Evolutionary conservation across 2,329 filamentous ascomycete genomes (phyloP).

Genomic region (Mariannaea elegans): DNA sequence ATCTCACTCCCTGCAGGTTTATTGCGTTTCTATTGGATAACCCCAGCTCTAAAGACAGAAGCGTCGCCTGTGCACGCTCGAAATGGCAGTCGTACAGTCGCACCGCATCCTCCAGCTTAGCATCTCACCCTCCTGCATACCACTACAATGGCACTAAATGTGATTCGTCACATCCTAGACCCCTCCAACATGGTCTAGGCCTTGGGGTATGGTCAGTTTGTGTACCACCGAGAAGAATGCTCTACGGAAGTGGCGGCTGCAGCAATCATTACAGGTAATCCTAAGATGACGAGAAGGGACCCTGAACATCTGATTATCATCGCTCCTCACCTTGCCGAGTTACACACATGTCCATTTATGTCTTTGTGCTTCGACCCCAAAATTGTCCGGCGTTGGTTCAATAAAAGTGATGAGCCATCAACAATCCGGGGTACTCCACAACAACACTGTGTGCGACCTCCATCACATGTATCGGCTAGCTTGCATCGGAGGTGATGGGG

Average conservation of each 20-base stretch:
- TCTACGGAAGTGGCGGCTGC: conserved; percentile 14
- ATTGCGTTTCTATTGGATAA: neutral
- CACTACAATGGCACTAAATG: conserved; percentile 27
- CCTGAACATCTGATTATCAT: neutral
- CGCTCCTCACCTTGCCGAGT: neutral
- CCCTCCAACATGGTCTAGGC: conserved; percentile 16
- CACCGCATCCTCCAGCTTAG: conserved; percentile 22
- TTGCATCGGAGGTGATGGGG: neutral
- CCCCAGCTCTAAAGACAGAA: conserved; percentile 2
- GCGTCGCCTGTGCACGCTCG: conserved; percentile 6
- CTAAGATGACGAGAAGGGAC: neutral
- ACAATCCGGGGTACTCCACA: conserved; percentile 4
- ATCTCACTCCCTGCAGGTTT: conserved; percentile 12
- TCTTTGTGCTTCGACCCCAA: neutral
- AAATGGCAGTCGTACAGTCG: conserved; percentile 20
- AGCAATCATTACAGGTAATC: conserved; percentile 7
- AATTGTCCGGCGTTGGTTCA: neutral
- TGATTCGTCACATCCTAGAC: conserved; percentile 35
- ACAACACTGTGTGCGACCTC: neutral
- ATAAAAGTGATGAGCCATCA: neutral
- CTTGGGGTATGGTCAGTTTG: conserved; percentile 9
- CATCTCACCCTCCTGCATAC: neutral
- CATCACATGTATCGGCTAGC: neutral
- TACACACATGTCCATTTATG: conserved; percentile 6
- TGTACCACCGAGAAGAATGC: conserved; percentile 5